Base-by-base conservation (phyloP, 768 basidiomycete species). In the Russula virescens region DNA sequence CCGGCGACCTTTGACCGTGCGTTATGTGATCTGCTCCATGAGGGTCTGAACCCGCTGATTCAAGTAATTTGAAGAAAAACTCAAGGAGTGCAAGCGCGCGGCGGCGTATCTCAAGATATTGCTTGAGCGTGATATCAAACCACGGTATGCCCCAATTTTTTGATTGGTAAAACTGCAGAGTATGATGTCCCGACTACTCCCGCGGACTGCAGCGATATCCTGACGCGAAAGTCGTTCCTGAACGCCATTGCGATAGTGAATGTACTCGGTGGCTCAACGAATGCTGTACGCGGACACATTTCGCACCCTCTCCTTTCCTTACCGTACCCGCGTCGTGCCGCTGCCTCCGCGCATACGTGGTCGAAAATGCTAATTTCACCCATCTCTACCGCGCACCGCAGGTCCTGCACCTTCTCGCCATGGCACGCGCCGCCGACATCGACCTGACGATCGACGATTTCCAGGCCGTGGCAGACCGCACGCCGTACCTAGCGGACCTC, bases 211-310 rank as follows among this genome's bases (percentile, higher is more conserved):
- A 81, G 80, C 67, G 87, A 87, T 65, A 88, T 87, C 68, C 73
- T 88, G 42, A 88, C 86, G 9, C 82, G 83, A 42, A 75, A 81
- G 52, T 82, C 87, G 5, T 92, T 95, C 76, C 73, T 92, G 68
- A 94, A 94, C 68, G 92, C 92, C 16, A 89, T 94, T 65, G 81
- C 84, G 18, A 79, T 94, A 50, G 79, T 91, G 46, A 92, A 86
- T 69, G 76, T 91, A 51, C 78, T 94, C 2, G 92, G 92, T 35
- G 93, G 93, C 19, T 92, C 89, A 1, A 95, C 94, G 5, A 94
- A 94, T 70, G 87, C 91, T 21, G 90, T 89, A 68, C 26, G 45
- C 25, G 5, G 35, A 1, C 50, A 9, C 13, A 5, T 19, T 5
- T 14, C 23, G 13, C 40, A 40, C 40, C 13, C 8, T 14, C 14